phyloP scores from a whole-genome alignment of 2,329 filamentous ascomycete species.

The Daldinia eschscholtzii region DNA sequence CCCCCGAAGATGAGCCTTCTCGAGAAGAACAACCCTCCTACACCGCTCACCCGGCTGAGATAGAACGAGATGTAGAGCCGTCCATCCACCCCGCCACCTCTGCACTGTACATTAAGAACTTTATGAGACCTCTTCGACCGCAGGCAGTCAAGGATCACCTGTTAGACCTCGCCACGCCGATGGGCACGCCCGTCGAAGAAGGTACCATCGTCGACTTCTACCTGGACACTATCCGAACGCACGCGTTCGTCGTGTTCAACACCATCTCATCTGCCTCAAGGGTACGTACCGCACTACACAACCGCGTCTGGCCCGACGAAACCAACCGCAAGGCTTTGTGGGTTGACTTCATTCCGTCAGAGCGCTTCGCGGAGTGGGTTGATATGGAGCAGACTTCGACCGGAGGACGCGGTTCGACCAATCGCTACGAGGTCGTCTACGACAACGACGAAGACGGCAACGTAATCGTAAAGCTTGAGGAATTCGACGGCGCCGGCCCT shows the following conservation, averaged over 20 bases:
- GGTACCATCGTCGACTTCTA: slow-evolving; percentile 76
- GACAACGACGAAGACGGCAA: slow-evolving; percentile 66
- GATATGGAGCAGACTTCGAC: slow-evolving; percentile 69
- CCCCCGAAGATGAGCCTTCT: slow-evolving; percentile 36
- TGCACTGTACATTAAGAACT: slow-evolving; percentile 88
- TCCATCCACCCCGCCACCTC: slow-evolving; percentile 78
- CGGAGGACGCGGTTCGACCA: slow-evolving; percentile 57
- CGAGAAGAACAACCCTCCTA: slow-evolving; percentile 39
- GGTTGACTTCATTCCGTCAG: slow-evolving; percentile 89
- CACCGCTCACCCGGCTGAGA: slow-evolving; percentile 37
- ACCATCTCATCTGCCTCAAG: slow-evolving; percentile 78
- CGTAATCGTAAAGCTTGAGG: slow-evolving; percentile 69
- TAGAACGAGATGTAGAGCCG: slow-evolving; percentile 60
- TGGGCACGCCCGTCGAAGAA: slow-evolving; percentile 62
- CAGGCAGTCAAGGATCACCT: slow-evolving; percentile 77
- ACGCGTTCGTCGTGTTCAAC: slow-evolving; percentile 83
- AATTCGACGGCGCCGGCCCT: slow-evolving; percentile 54
- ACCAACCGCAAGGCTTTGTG: slow-evolving; percentile 84
- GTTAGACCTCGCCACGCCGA: slow-evolving; percentile 73
- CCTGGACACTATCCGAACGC: slow-evolving; percentile 87
- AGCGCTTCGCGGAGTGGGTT: slow-evolving; percentile 80
- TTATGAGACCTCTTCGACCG: slow-evolving; percentile 87
- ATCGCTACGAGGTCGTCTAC: slow-evolving; percentile 81
- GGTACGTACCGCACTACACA: slow-evolving; percentile 81
- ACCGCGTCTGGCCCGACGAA: slow-evolving; percentile 87